A percentile compares a stretch with the other conserved stretches of the same genome.
These are phyloP conservation scores for Colletotrichum tofieldiae DNA, from an alignment of 2,329 filamentous ascomycete genomes.

Conservation along the genomic window DNA sequence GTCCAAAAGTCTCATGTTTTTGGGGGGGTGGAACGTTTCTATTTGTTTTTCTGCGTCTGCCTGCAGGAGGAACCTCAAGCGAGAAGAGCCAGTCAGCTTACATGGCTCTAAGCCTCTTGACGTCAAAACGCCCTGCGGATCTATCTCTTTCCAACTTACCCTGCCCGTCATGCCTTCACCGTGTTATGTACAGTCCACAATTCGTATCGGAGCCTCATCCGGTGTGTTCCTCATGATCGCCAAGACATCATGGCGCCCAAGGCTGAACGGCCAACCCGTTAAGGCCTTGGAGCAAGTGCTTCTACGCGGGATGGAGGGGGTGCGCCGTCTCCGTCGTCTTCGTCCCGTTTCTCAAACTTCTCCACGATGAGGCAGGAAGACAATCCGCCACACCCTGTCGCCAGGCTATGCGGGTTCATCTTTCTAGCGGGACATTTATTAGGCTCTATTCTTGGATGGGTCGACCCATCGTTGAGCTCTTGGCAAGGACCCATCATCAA, in stretches of 20 bases:
- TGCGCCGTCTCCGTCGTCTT: conserved; percentile 12
- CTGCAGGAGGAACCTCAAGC: neutral
- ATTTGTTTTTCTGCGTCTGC: neutral
- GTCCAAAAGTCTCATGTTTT: neutral
- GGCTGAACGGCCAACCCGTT: conserved; percentile 33
- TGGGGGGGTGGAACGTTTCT: neutral
- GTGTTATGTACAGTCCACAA: neutral
- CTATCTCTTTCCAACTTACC: conserved; percentile 7
- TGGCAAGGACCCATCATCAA: conserved; percentile 31
- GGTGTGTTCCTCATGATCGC: conserved; percentile 22
- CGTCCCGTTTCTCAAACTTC: conserved; percentile 35
- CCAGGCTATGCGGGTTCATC: conserved; percentile 21
- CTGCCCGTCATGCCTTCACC: neutral
- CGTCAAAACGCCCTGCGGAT: conserved; percentile 33
- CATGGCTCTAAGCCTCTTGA: conserved; percentile 35
- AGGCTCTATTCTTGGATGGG: conserved; percentile 36
- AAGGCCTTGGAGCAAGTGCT: conserved; percentile 22
- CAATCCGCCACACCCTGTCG: conserved; percentile 12
- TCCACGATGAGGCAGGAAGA: conserved; percentile 26
- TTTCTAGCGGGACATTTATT: conserved; percentile 4
- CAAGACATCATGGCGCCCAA: conserved; percentile 35
- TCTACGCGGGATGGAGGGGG: conserved; percentile 1
- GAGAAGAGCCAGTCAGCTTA: conserved; percentile 33
- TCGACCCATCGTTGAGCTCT: conserved; percentile 26
- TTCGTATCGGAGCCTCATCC: conserved; percentile 39